phyloP scores from a whole-genome alignment of 1,284 basidiomycete species.

The Trichosporon coremiiforme region DNA sequence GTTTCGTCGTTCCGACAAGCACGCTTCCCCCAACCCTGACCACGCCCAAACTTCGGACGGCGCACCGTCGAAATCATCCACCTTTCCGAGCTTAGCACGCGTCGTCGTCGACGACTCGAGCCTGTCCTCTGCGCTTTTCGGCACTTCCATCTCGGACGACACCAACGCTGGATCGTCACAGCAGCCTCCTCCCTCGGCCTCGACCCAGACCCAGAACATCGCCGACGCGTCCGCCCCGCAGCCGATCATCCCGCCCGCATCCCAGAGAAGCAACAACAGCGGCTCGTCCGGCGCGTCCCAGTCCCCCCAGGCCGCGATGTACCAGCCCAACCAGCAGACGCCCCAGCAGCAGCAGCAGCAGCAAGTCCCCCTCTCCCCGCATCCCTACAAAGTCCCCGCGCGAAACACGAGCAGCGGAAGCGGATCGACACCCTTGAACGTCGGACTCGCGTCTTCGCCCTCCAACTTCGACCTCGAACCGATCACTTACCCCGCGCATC shows the following conservation, averaged over 20 bases:
- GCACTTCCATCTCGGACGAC: slow-evolving; percentile 25
- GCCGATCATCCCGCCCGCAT: slow-evolving; percentile 17
- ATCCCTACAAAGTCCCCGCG: slow-evolving; percentile 17
- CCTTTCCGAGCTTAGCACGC: slow-evolving; percentile 28
- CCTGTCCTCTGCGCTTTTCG: slow-evolving; percentile 31
- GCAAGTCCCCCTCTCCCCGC: slow-evolving; percentile 14
- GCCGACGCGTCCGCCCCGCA: slow-evolving; percentile 1
- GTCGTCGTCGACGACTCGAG: slow-evolving; percentile 35
- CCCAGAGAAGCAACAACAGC: slow-evolving; percentile 15
- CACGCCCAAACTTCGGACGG: neutral
- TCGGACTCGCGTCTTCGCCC: slow-evolving; percentile 22
- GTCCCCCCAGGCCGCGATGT: slow-evolving; percentile 5
- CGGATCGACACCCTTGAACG: slow-evolving; percentile 11
- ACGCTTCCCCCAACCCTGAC: slow-evolving; percentile 8
- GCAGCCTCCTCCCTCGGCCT: neutral
- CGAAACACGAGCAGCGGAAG: slow-evolving; percentile 9
- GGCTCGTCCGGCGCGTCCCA: slow-evolving; percentile 10
- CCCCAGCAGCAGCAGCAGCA: slow-evolving; percentile 20
- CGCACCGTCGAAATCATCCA: slow-evolving; percentile 20
- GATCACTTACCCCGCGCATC: slow-evolving; percentile 38
- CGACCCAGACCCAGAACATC: neutral
- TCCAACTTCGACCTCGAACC: slow-evolving; percentile 36
- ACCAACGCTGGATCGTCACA: slow-evolving; percentile 7
- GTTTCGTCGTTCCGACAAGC: slow-evolving; percentile 42
- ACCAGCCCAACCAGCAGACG: slow-evolving; percentile 9